Evolutionary conservation across 805 yeast species (phyloP), one percentile per base, ranked within the genome.

Genomic region (Saccharomycopsis malanga): DNA sequence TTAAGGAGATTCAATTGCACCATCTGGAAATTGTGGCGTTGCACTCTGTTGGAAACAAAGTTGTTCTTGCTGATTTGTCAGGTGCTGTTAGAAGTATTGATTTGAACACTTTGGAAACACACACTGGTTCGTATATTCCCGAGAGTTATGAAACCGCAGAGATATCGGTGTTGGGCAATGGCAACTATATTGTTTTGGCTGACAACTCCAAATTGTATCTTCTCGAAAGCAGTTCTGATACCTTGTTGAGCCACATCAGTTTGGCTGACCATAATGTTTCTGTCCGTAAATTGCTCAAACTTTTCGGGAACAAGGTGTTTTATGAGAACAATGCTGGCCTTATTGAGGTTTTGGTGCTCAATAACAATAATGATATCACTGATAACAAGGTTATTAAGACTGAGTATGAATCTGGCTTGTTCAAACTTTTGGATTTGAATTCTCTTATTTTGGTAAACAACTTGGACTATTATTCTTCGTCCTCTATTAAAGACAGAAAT

Each of bases 251-350:
- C 15, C 17, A 7, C 5, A n/a, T 32, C 36, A 10, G 6, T 32
- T n/a, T 32, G 17, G 25, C 35, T 9, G 44, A 39, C 15, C 22
- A 29, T 12, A 39, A 30, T 2, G 23, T 39, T 21, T 34, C 17
- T 14, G 34, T 22, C 14, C n/a, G 32, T 24, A 46, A 37, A 14
- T 32, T 60, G 27, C 6, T 57, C 2, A 37, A 32, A 22, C 25
- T 56, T 34, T 55, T 56, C 36, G 38, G 45, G 7, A 42, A 46
- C 17, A 40, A 45, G n/a, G 36, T 48, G n/a, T 48, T 46, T 18
- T 57, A 50, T 48, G 35, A 27, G 14, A 45, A 53, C 39, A 40
- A 46, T 5, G 37, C 41, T 12, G 53, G 47, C 1, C 24, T 37
- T 14, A 39, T 58, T 24, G 34, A 46, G 21, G 48, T 50, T 7